phyloP scores from a whole-genome alignment of 768 basidiomycete species.

The Tylopilus sp. region DNA sequence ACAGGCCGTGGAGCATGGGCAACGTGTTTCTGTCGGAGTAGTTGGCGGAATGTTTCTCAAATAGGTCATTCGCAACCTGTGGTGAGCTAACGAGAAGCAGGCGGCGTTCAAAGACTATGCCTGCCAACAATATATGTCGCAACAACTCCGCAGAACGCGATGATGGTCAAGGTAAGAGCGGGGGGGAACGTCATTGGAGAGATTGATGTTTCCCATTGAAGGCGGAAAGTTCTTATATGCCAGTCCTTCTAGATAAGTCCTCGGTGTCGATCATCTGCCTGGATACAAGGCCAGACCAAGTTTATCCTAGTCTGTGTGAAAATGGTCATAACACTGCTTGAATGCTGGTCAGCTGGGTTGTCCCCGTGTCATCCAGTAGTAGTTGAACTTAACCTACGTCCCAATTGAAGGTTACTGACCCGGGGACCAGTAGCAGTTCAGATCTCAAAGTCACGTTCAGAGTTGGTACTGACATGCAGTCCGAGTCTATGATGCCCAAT shows the following conservation, averaged over 20 bases:
- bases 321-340: no score
- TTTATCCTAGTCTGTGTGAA: no score
- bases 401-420: no score
- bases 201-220: slow-evolving; percentile 3
- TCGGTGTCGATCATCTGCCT: not conserved
- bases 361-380: no score
- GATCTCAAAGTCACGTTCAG: no score
- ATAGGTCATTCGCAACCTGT: slow-evolving; percentile 47
- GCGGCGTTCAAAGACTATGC: slow-evolving; percentile 42
- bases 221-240: slow-evolving; percentile 16
- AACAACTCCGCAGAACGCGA: slow-evolving; percentile 22
- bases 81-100: slow-evolving; percentile 48
- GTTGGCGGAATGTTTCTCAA: slow-evolving; percentile 52
- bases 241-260: slow-evolving; percentile 12
- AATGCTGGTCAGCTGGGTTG: no score
- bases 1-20: slow-evolving; percentile 51
- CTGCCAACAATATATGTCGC: slow-evolving; percentile 17
- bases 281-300: slow-evolving; percentile 3
- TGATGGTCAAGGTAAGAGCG: slow-evolving; percentile 12
- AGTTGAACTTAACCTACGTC: no score
- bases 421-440: no score
- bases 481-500: no score
- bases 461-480: no score
- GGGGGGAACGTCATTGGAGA: slow-evolving; percentile 16
- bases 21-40: slow-evolving; percentile 52